Evolutionary conservation across 371 early-diverging fungal genomes (phyloP).

Genomic region (Capillidium heterosporum): DNA sequence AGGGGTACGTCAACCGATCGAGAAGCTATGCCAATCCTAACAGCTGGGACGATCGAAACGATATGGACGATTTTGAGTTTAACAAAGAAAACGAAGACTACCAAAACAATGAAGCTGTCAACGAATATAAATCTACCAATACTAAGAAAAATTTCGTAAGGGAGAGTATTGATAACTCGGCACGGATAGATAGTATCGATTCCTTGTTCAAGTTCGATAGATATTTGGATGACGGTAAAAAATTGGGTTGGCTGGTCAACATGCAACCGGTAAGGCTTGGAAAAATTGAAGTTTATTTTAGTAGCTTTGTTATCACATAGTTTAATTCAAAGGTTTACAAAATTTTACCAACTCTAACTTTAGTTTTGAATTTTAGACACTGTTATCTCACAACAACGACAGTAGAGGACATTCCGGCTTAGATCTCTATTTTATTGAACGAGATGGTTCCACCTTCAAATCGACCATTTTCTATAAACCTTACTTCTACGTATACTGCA

Average conservation of each 20-base stretch:
- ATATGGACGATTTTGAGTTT: too few relatives aligned
- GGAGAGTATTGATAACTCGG: too few relatives aligned
- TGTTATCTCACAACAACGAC: constrained; percentile 36
- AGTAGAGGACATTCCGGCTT: constrained; percentile 55
- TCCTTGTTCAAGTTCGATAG: constrained; percentile 59
- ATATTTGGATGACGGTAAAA: constrained; percentile 57
- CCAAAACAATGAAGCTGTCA: too few relatives aligned
- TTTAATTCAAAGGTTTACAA: neutral
- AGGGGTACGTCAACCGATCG: too few relatives aligned
- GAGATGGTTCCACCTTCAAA: constrained; percentile 79
- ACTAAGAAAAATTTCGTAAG: too few relatives aligned
- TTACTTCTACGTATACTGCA: constrained; percentile 76
- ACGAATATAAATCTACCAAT: too few relatives aligned
- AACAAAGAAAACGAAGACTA: too few relatives aligned
- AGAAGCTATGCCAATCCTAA: too few relatives aligned
- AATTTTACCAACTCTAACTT: neutral
- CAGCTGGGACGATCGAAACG: too few relatives aligned
- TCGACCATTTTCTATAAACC: constrained; percentile 66
- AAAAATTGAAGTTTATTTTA: neutral
- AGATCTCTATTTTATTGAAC: constrained; percentile 82
- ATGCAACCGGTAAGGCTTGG: constrained; percentile 59
- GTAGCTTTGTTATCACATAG: neutral
- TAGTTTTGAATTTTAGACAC: constrained; percentile 1
- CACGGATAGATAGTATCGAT: constrained; percentile 24
- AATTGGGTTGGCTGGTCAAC: constrained; percentile 89